phyloP scores from a whole-genome alignment of 306 rosid species.

The Prunus campanulata region DNA sequence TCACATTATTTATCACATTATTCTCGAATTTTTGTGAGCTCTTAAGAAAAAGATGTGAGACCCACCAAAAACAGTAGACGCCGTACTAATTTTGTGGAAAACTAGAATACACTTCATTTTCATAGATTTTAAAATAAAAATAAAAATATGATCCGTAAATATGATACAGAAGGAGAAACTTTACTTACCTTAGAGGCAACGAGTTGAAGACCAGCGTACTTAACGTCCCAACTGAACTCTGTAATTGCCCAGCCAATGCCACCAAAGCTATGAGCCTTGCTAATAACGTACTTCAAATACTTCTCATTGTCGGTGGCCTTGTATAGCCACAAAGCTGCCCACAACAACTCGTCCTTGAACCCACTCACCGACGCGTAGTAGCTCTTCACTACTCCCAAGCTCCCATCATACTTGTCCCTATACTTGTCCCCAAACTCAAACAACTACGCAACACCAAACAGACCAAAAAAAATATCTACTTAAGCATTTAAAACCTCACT shows the following conservation, averaged over 20 bases:
- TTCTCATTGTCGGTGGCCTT: conserved; percentile 88
- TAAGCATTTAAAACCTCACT: neutral
- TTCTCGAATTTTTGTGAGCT: neutral
- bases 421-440: conserved; percentile 87
- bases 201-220: conserved; percentile 90
- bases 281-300: conserved; percentile 54
- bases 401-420: conserved; percentile 78
- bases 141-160: neutral
- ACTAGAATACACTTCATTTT: neutral
- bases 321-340: conserved; percentile 96
- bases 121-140: no score
- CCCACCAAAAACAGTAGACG: rapidly evolving
- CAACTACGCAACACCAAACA: conserved; percentile 39
- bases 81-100: neutral
- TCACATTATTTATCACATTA: neutral
- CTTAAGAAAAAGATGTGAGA: neutral
- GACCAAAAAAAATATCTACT: neutral
- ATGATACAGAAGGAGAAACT: neutral
- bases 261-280: conserved; percentile 72
- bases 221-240: conserved; percentile 98
- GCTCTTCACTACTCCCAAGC: conserved; percentile 79
- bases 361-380: conserved; percentile 99
- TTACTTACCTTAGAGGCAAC: conserved; percentile 65
- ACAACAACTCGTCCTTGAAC: conserved; percentile 83
- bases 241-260: conserved; percentile 94